phyloP scores from a whole-genome alignment of 371 early-diverging fungal species.

The Polyrhizophydium stewartii region DNA sequence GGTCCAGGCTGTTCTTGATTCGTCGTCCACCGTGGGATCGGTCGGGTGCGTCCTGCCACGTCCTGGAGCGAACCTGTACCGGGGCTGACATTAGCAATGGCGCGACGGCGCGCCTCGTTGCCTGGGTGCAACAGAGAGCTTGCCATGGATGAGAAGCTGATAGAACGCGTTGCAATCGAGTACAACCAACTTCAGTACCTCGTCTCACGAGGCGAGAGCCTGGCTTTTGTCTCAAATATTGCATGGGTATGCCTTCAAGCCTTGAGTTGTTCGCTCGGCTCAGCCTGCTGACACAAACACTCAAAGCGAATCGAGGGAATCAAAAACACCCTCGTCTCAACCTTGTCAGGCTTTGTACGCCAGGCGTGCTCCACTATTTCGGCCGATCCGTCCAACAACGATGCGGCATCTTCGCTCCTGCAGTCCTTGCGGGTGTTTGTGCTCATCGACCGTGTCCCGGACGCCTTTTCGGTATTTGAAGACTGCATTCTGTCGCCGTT shows the following conservation, averaged over 20 bases:
- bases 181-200: constrained; percentile 80
- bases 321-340: constrained; percentile 54
- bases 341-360: constrained; percentile 32
- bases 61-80: too few relatives aligned
- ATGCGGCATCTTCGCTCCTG: constrained; percentile 53
- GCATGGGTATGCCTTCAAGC: constrained; percentile 61
- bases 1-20: constrained; percentile 4
- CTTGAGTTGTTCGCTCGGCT: too few relatives aligned
- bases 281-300: too few relatives aligned
- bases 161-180: constrained; percentile 84
- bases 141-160: constrained; percentile 50
- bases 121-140: neutral
- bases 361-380: constrained; percentile 30
- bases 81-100: neutral
- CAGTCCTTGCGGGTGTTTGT: constrained; percentile 72
- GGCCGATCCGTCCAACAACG: constrained; percentile 27
- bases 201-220: constrained; percentile 59
- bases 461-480: constrained; percentile 62
- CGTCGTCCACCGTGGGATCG: neutral
- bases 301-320: constrained; percentile 66
- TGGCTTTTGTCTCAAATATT: constrained; percentile 68
- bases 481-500: constrained; percentile 57
- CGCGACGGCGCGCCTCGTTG: neutral
- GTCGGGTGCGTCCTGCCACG: too few relatives aligned
- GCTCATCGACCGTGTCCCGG: constrained; percentile 66